phyloP scores from a whole-genome alignment of 2,329 filamentous ascomycete genomes.

The Colletotrichum noveboracense region DNA sequence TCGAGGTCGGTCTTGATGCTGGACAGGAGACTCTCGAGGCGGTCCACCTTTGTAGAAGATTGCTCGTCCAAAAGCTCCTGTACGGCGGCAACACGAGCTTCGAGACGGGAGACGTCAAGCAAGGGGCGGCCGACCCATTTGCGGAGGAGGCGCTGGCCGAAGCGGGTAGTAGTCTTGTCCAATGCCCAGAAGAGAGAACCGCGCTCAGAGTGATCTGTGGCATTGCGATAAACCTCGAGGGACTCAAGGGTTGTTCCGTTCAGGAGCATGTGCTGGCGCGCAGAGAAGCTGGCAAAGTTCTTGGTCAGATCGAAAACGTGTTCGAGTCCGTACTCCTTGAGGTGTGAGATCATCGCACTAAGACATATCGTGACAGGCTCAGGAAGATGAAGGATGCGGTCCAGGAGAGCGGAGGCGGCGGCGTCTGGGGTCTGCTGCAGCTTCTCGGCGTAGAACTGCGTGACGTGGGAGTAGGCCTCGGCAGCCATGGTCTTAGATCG shows the following conservation, averaged over 20 bases:
- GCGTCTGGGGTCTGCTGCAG: conserved; percentile 58
- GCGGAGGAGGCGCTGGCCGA: conserved; percentile 84
- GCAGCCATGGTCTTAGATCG: conserved; percentile 83
- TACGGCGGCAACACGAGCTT: conserved; percentile 82
- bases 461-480: conserved; percentile 86
- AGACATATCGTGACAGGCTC: conserved; percentile 90
- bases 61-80: conserved; percentile 80
- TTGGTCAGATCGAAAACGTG: conserved; percentile 96
- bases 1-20: conserved; percentile 84
- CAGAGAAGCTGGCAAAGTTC: conserved; percentile 96
- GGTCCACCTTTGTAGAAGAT: conserved; percentile 72
- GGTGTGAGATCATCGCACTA: conserved; percentile 93
- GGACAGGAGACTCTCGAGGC: conserved; percentile 73
- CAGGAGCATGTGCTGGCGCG: conserved; percentile 91
- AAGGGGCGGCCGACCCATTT: conserved; percentile 96
- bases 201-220: conserved; percentile 83
- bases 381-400: conserved; percentile 84
- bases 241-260: conserved; percentile 95
- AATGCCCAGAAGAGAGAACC: conserved; percentile 96
- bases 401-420: conserved; percentile 68
- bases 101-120: conserved; percentile 74
- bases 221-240: conserved; percentile 93
- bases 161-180: conserved; percentile 88
- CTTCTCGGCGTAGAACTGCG: conserved; percentile 90
- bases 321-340: conserved; percentile 90